Evolutionary conservation across 2,329 filamentous ascomycete genomes (phyloP).

Genomic region (Fusarium graminum): DNA sequence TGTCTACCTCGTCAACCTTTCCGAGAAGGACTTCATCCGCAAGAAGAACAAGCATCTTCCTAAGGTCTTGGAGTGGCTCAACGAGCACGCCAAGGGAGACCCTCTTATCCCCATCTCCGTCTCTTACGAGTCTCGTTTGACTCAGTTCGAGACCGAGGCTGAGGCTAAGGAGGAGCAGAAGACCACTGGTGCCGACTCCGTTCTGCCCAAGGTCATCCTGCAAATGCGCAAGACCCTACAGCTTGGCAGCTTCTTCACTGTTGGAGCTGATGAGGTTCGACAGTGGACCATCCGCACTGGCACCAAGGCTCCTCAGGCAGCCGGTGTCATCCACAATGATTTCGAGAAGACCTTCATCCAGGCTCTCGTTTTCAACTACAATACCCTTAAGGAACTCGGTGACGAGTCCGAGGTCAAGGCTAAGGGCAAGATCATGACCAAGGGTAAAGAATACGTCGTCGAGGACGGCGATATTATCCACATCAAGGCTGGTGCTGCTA

Average conservation of each 20-base stretch:
- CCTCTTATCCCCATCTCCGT: slow-evolving; percentile 95
- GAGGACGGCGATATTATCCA: slow-evolving; percentile 86
- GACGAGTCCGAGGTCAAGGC: slow-evolving; percentile 91
- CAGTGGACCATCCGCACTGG: slow-evolving; percentile 98
- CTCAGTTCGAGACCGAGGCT: slow-evolving; percentile 80
- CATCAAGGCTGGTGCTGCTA: slow-evolving; percentile 90
- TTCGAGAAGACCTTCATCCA: slow-evolving; percentile 99
- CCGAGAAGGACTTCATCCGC: slow-evolving; percentile 95
- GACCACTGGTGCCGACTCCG: slow-evolving; percentile 86
- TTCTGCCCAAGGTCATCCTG: slow-evolving; percentile 88
- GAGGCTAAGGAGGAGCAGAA: slow-evolving; percentile 89
- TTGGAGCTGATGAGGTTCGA: slow-evolving; percentile 92
- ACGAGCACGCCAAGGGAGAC: slow-evolving; percentile 87
- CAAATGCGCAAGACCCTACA: slow-evolving; percentile 94
- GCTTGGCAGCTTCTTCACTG: slow-evolving; percentile 97
- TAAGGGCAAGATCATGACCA: slow-evolving; percentile 97
- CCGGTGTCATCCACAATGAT: slow-evolving; percentile 97
- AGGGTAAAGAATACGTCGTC: slow-evolving; percentile 96
- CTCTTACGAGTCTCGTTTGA: slow-evolving; percentile 91
- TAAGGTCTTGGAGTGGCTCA: slow-evolving; percentile 95
- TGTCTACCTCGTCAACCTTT: slow-evolving; percentile 96
- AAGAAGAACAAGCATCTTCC: slow-evolving; percentile 99
- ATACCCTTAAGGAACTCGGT: slow-evolving; percentile 82
- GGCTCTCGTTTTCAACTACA: slow-evolving; percentile 92
- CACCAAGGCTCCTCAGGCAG: slow-evolving; percentile 96